Conservation (phyloP, 2,329 filamentous ascomycete species). For the Intubia oerlemansii region DNA sequence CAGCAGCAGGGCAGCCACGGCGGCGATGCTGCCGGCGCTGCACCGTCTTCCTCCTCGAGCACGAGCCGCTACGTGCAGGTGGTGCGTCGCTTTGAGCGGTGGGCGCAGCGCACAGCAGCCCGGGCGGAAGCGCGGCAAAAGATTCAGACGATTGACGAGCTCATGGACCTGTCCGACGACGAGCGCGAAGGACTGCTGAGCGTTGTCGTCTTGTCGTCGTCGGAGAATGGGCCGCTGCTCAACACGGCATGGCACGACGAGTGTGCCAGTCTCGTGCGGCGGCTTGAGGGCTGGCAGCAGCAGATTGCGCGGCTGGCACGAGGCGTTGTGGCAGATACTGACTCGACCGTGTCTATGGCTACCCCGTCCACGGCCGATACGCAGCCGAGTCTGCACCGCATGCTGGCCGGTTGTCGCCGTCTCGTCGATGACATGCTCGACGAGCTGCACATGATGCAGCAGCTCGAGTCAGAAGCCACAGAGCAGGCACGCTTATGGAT, state of each 20-base stretch:
- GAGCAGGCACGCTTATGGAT: constrained; percentile 38
- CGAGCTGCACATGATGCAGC: constrained; percentile 40
- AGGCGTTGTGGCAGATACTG: not conserved
- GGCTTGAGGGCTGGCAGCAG: constrained; percentile 20
- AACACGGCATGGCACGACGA: constrained; percentile 38
- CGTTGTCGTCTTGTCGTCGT: too few species aligned
- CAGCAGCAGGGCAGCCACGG: too few species aligned
- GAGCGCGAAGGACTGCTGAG: too few species aligned
- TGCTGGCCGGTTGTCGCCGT: constrained; percentile 24
- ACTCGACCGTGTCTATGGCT: not conserved
- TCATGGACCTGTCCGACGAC: constrained; percentile 2
- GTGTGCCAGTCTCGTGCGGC: constrained; percentile 26
- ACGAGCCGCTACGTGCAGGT: constrained; percentile 26
- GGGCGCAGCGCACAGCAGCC: constrained; percentile 27
- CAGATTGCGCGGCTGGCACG: constrained; percentile 4
- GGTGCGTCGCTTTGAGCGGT: constrained; percentile 35
- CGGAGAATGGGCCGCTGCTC: constrained; percentile 19
- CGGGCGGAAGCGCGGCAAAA: constrained; percentile 20
- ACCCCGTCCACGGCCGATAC: not conserved
- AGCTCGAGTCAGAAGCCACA: constrained; percentile 35
- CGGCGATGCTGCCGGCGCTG: too few species aligned
- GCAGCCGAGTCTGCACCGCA: constrained; percentile 21
- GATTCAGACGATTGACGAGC: constrained; percentile 1
- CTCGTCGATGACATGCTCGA: constrained; percentile 36
- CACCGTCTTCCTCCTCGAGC: not conserved